Evolutionary conservation across 192 early-diverging fungal genomes (phyloP).

Genomic region (Coemansia sp.): DNA sequence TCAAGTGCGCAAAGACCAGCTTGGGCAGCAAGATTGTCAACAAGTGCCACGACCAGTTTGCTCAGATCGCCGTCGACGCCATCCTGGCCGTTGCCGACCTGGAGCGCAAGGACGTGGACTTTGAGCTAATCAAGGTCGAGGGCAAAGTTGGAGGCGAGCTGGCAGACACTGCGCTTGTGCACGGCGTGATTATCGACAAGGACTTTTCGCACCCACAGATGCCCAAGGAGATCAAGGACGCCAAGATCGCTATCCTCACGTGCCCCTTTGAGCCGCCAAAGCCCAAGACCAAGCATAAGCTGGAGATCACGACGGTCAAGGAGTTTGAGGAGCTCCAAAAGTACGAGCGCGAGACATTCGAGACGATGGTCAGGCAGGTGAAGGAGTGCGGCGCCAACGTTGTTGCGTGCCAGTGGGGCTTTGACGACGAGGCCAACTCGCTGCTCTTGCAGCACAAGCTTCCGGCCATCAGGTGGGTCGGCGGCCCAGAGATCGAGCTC

Average conservation of each 20-base stretch:
- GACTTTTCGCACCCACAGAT: slow-evolving; percentile 99
- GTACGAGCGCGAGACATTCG: slow-evolving; percentile 96
- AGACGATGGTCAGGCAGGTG: slow-evolving; percentile 94
- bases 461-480: slow-evolving; percentile 98
- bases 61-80: slow-evolving; percentile 97
- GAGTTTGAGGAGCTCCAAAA: slow-evolving; percentile 96
- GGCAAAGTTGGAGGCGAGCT: slow-evolving; percentile 98
- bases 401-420: slow-evolving; percentile 99
- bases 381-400: slow-evolving; percentile 98
- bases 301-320: slow-evolving; percentile 97
- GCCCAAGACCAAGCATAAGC: slow-evolving; percentile 99
- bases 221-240: slow-evolving; percentile 93
- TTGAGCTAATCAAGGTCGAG: slow-evolving; percentile 99
- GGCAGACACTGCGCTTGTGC: slow-evolving; percentile 88
- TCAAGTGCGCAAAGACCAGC: slow-evolving; percentile 95
- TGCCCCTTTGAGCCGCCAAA: slow-evolving; percentile 99
- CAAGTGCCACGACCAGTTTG: slow-evolving; percentile 97
- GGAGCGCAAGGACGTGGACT: slow-evolving; percentile 99
- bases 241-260: slow-evolving; percentile 97
- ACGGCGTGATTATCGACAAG: slow-evolving; percentile 99
- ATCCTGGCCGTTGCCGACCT: slow-evolving; percentile 97
- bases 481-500: slow-evolving; percentile 98
- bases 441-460: slow-evolving; percentile 95
- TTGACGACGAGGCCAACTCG: slow-evolving; percentile 99
- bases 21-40: slow-evolving; percentile 99